Evolutionary conservation across 2,329 filamentous ascomycete genomes (phyloP).

Genomic region (Pyrenochaeta sp.): DNA sequence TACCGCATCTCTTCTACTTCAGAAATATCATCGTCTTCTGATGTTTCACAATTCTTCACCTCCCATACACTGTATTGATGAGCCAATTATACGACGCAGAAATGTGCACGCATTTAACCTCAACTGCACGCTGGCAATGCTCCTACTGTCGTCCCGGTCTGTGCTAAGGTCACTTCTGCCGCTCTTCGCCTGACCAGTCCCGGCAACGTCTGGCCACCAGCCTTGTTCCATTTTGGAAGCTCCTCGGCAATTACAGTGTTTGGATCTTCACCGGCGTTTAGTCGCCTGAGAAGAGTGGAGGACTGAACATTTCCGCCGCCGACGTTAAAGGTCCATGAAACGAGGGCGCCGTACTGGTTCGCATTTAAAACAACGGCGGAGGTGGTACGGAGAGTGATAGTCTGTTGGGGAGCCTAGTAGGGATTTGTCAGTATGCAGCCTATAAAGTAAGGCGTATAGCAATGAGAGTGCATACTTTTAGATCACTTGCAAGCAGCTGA

Average conservation of each 20-base stretch:
- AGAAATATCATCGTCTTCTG: neutral
- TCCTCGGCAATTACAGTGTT: constrained; percentile 56
- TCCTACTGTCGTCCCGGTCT: constrained; percentile 26
- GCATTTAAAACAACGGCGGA: constrained; percentile 53
- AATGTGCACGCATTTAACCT: neutral
- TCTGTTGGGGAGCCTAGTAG: constrained; percentile 26
- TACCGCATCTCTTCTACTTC: neutral
- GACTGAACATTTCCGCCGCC: constrained; percentile 54
- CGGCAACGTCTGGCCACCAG: constrained; percentile 49
- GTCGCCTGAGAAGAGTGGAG: constrained; percentile 54
- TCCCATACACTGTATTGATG: too few relatives aligned
- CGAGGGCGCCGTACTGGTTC: constrained; percentile 63
- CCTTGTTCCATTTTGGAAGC: constrained; percentile 60
- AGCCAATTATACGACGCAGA: too few relatives aligned
- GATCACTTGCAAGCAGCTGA: constrained; percentile 52
- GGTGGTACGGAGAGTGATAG: constrained; percentile 27
- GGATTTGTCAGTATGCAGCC: neutral
- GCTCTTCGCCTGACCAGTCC: constrained; percentile 55
- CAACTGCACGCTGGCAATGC: constrained; percentile 25
- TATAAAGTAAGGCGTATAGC: neutral
- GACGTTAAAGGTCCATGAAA: constrained; percentile 62
- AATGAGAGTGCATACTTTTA: constrained; percentile 37
- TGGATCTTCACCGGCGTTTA: constrained; percentile 56
- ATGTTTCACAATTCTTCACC: too few relatives aligned
- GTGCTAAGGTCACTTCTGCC: constrained; percentile 56